phyloP scores from a whole-genome alignment of 139 green algal species.

The Pleodorina starrii region DNA sequence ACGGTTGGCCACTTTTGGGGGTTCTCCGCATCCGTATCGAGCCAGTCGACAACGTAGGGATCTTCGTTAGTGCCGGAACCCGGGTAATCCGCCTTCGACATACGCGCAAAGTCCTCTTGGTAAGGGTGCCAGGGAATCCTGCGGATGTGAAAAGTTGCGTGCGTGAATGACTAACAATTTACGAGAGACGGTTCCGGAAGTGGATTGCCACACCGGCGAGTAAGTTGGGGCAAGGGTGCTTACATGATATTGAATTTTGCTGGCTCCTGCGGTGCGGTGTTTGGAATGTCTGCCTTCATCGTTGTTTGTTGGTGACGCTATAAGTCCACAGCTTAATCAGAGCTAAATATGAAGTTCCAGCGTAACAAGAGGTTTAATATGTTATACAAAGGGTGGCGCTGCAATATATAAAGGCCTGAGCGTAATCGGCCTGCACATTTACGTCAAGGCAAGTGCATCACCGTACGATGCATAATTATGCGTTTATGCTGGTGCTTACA shows the following conservation, averaged over 20 bases:
- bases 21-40: neutral
- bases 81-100: neutral
- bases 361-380: too few relatives aligned
- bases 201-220: neutral
- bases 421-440: too few relatives aligned
- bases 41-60: conserved; percentile 12
- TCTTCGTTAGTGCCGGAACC: neutral
- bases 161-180: neutral
- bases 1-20: neutral
- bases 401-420: too few relatives aligned
- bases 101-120: neutral
- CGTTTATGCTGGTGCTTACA: too few relatives aligned
- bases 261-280: neutral
- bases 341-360: too few relatives aligned
- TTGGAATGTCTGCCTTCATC: neutral
- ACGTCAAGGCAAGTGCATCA: too few relatives aligned
- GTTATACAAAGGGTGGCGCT: too few relatives aligned
- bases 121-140: conserved; percentile 7
- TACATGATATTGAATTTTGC: neutral
- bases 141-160: neutral
- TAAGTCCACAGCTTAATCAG: neutral
- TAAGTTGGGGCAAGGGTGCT: neutral
- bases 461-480: too few relatives aligned
- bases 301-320: neutral
- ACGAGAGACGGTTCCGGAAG: neutral